Conservation (phyloP, 768 basidiomycete species). For the Lepiota subincarnata region DNA sequence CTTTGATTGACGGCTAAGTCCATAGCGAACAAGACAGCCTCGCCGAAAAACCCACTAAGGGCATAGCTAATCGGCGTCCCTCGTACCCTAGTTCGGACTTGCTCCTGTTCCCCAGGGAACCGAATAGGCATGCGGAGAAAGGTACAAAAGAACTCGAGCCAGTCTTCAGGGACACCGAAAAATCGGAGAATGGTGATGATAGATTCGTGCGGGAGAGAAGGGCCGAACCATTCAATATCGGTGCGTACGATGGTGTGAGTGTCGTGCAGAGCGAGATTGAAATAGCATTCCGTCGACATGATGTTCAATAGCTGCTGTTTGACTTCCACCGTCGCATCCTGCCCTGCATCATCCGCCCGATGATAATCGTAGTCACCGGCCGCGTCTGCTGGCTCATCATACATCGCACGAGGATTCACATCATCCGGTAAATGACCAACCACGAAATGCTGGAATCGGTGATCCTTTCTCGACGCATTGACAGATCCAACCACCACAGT, state of each 20-base stretch:
- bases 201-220: constrained; percentile 36
- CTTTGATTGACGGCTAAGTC: constrained; percentile 45
- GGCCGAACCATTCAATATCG: constrained; percentile 41
- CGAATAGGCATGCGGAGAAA: constrained; percentile 31
- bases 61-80: constrained; percentile 42
- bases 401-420: constrained; percentile 12
- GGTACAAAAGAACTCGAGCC: constrained; percentile 30
- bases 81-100: constrained; percentile 30
- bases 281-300: constrained; percentile 35
- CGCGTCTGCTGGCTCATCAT: constrained; percentile 25
- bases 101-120: constrained; percentile 29
- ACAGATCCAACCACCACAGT: constrained; percentile 17
- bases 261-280: constrained; percentile 32
- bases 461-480: constrained; percentile 20
- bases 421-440: constrained; percentile 29
- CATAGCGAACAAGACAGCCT: constrained; percentile 39
- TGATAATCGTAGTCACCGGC: constrained; percentile 10
- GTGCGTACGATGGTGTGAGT: constrained; percentile 34
- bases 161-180: constrained; percentile 33
- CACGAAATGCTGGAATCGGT: constrained; percentile 27
- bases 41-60: constrained; percentile 37
- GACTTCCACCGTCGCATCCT: constrained; percentile 19
- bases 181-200: constrained; percentile 36
- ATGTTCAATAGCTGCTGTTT: constrained; percentile 39
- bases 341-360: not conserved